Conservation (phyloP, 305 asterid genomes). For the Fraxinus albicans region DNA sequence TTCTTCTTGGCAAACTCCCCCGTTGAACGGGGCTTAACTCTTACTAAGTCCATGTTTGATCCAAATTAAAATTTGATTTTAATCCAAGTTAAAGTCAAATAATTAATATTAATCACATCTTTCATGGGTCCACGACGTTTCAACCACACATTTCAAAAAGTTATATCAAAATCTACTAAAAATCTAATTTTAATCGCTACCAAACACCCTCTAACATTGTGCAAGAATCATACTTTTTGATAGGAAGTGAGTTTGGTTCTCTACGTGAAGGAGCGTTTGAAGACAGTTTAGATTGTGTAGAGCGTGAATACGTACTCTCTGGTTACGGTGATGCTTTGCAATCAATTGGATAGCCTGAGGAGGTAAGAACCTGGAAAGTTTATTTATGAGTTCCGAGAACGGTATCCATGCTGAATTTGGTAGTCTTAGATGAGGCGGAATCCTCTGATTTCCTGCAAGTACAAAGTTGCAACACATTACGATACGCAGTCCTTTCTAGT, state of each 20-base stretch:
- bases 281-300: not conserved
- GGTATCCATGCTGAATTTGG: constrained; percentile 83
- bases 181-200: too few species aligned
- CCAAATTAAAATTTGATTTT: too few species aligned
- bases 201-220: not conserved
- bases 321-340: constrained; percentile 43
- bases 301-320: constrained; percentile 36
- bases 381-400: constrained; percentile 43
- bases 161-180: too few species aligned
- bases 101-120: too few species aligned
- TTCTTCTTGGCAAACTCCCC: too few species aligned
- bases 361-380: constrained; percentile 51
- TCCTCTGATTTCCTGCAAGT: constrained; percentile 31
- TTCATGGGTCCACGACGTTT: too few species aligned
- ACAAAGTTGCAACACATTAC: not conserved
- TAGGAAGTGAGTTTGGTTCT: not conserved
- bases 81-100: too few species aligned
- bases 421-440: constrained; percentile 9
- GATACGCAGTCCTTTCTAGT: not conserved
- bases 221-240: not conserved
- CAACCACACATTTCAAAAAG: too few species aligned
- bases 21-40: too few species aligned
- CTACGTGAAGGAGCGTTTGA: not conserved
- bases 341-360: constrained; percentile 45
- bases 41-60: too few species aligned